Evolutionary conservation across 2,329 filamentous ascomycete genomes (phyloP).

Genomic region (Ophiostoma pallidulum): DNA sequence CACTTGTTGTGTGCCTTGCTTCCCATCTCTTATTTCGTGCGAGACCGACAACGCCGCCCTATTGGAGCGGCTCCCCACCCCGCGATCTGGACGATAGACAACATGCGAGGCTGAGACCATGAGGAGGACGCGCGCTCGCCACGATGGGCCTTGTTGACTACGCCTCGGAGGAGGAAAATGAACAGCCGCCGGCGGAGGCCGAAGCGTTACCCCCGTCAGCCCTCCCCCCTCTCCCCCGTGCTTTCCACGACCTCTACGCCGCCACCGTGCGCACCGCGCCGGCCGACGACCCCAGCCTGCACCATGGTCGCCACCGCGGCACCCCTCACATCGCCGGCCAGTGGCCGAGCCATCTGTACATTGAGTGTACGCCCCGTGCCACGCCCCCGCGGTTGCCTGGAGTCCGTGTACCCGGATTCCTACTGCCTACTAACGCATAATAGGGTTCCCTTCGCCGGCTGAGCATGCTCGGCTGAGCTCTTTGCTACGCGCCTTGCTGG

Average conservation of each 20-base stretch:
- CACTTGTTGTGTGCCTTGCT: no score
- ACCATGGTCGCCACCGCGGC: constrained; percentile 73
- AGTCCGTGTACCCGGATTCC: no score
- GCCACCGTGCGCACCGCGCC: constrained; percentile 68
- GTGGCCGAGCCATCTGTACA: constrained; percentile 87
- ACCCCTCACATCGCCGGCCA: constrained; percentile 79
- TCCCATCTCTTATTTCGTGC: no score
- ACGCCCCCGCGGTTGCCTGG: no score
- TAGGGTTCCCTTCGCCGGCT: constrained; percentile 44
- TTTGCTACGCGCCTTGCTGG: constrained; percentile 32
- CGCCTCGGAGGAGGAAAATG: constrained; percentile 18
- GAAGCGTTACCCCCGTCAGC: constrained; percentile 12
- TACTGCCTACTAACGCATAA: not conserved
- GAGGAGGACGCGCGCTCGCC: no score
- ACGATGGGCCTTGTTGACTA: constrained; percentile 30
- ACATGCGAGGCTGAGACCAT: no score
- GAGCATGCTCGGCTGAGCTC: constrained; percentile 39
- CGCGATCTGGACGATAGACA: no score
- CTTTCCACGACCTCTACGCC: constrained; percentile 86
- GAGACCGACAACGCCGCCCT: no score
- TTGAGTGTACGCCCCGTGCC: constrained; percentile 63
- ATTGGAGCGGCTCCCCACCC: no score
- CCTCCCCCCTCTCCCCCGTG: constrained; percentile 65
- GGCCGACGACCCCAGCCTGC: constrained; percentile 71
- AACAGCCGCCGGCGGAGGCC: not conserved